Base-by-base conservation (phyloP, 164 flowering plant species). In the Amborella trichopoda region DNA sequence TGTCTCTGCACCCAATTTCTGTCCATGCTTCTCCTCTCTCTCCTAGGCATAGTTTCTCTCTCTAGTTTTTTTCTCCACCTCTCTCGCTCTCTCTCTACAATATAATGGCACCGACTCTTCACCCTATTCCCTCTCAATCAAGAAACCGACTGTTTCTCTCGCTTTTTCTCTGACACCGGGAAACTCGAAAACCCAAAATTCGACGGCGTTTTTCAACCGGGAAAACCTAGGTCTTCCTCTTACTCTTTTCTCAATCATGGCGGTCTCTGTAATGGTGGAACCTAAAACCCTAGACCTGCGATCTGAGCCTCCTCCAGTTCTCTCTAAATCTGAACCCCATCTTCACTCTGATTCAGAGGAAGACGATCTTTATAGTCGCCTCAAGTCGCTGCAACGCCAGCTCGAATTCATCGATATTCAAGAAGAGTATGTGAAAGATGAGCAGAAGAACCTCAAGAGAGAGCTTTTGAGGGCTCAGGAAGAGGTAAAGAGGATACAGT, bases 401-500 rank as follows among this genome's bases (percentile, higher is more conserved):
- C 64, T 80, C 12, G 98, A 90, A 54, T 86, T 90, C 80, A 73
- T 72, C 51, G 94, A 86, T 40, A 83, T 90, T 43, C 96, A 90
- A 41, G 96, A 90, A 23, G 95, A 90, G 60, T 90, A 86, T 66
- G 86, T 86, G 24, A 89, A 89, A 50, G 97, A 89, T 41, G 97
- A 89, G 66, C 79, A 64, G 54, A 89, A 89, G 74, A 89, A 89
- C 53, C 72, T 89, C 44, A 81, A 82, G 62, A 66, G 95, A 16
- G 97, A 89, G 66, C 83, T 69, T 18, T 74, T 89, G 3, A 66
- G 97, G 5, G 94, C 91, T 2, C 95, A 89, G 56, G 97, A 89
- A 52, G 97, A 89, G 76, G 97, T 89, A 10, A 89, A 83, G 73
- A 58, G 97, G 74, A 89, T 89, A 57, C 97, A 89, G 44, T 89